Evolutionary conservation across 345 rosid species (phyloP), one percentile per base, ranked within the genome.

Genomic region (Odontarrhena argentea): DNA sequence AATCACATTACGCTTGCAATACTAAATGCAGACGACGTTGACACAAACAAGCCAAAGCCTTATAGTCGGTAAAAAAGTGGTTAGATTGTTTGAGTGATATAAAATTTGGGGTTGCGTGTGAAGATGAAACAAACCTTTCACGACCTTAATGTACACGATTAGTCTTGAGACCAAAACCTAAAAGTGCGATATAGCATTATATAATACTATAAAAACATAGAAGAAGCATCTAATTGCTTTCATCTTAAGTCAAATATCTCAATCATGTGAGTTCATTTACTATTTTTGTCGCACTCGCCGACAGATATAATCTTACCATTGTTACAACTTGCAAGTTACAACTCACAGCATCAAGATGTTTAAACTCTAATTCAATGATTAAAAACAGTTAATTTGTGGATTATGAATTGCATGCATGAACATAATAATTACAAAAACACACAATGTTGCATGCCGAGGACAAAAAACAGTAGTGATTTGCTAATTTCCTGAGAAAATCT

Each of bases 101-200:
- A 70, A 43, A 15, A 59, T 40, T 24, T 9, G 53, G 30, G 74
- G 40, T 52, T 69, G 74, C 74, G 74, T 69, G 68, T 70, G 63
- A 54, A 36, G 63, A 36, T 70, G 42, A 51, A 37, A 54, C 56
- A 18, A 70, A 35, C 63, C 68, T 61, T 70, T 62, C 74, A 45
- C 34, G 50, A 70, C 55, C 26, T 41, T 60, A 8, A 41, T 30
- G 26, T 49, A 32, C 32, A 59, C 59, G 67, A 69, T 59, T 50
- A 49, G 18, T 32, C 32, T 12, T 12, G 12, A 18, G 15, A 45
- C 63, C 48, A 45, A 18, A 68, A 46, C 14, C 11, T 49, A 15
- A 61, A 61, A 60, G 74, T 35, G 24, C 12, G 22, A 50, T 9
- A 6, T n/a, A 22, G 37, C 43, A 25, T 25, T 18, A 18, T 18